phyloP scores from a whole-genome alignment of 2,329 filamentous ascomycete species.

The Verticillium isaacii region DNA sequence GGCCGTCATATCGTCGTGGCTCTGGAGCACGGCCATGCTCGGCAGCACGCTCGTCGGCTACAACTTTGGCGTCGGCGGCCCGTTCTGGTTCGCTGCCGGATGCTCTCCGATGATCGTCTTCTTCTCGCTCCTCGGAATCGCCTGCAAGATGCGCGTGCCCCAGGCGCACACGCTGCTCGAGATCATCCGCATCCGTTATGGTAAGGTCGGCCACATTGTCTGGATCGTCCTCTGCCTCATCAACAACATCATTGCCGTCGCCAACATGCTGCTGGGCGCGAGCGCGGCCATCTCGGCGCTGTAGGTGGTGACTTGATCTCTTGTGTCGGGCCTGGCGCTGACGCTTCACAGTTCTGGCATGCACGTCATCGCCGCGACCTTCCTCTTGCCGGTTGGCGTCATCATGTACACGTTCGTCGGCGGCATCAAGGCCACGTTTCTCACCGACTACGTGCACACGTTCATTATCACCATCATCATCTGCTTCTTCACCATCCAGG shows the following conservation, averaged over 20 bases:
- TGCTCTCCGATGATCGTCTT: conserved; percentile 52
- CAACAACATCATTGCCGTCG: conserved; percentile 48
- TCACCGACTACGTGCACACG: conserved; percentile 51
- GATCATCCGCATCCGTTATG: conserved; percentile 47
- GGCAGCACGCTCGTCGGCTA: conserved; percentile 47
- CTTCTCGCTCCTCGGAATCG: conserved; percentile 43
- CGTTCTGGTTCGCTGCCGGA: conserved; percentile 54
- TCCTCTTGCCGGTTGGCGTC: conserved; percentile 34
- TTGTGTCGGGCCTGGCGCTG: neutral
- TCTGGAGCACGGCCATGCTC: conserved; percentile 48
- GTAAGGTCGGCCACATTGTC: conserved; percentile 40
- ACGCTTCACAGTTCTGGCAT: conserved; percentile 35
- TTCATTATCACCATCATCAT: conserved; percentile 49
- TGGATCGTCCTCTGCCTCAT: conserved; percentile 47
- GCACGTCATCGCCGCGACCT: conserved; percentile 44
- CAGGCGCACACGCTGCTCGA: conserved; percentile 50
- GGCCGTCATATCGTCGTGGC: conserved; percentile 50
- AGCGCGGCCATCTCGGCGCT: conserved; percentile 27
- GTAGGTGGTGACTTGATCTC: conserved; percentile 14
- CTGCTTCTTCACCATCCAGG: conserved; percentile 35
- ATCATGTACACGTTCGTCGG: conserved; percentile 33
- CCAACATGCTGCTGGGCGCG: conserved; percentile 47
- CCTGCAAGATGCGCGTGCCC: conserved; percentile 46
- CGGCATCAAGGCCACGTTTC: conserved; percentile 33
- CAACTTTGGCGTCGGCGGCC: conserved; percentile 47